A percentile compares a stretch with the other conserved stretches of the same genome.
Evolutionary conservation across 768 basidiomycete species (phyloP).

Genomic region (Cystofilobasidium macerans): DNA sequence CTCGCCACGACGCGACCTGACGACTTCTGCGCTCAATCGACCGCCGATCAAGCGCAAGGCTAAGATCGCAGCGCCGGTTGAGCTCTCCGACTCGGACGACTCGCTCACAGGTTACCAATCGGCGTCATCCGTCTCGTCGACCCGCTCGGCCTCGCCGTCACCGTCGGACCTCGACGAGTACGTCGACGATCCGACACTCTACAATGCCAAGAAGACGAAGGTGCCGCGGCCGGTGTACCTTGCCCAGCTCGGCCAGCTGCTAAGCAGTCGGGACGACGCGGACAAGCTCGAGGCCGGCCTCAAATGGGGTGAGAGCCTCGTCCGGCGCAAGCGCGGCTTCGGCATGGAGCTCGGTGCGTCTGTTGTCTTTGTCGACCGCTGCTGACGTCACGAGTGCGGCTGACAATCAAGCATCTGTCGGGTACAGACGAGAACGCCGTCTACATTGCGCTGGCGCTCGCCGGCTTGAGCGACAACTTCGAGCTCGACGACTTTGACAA

Average conservation of each 20-base stretch:
- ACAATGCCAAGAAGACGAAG: slow-evolving; percentile 47
- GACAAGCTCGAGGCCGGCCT: slow-evolving; percentile 72
- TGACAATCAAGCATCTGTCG: too few relatives aligned
- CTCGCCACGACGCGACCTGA: too few relatives aligned
- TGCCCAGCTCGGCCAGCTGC: slow-evolving; percentile 63
- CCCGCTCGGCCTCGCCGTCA: slow-evolving; percentile 68
- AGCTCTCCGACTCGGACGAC: slow-evolving; percentile 67
- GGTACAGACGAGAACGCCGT: slow-evolving; percentile 81
- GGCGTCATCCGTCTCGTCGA: slow-evolving; percentile 44
- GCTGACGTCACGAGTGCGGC: too few relatives aligned
- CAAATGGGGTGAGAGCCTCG: slow-evolving; percentile 64
- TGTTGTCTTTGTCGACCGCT: background rate
- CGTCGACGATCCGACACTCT: slow-evolving; percentile 72
- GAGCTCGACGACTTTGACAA: slow-evolving; percentile 68
- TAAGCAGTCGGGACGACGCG: slow-evolving; percentile 56
- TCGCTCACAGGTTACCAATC: slow-evolving; percentile 68
- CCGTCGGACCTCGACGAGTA: slow-evolving; percentile 70
- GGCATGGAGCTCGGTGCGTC: slow-evolving; percentile 77
- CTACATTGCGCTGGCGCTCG: slow-evolving; percentile 60
- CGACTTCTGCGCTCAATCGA: background rate
- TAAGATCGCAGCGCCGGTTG: slow-evolving; percentile 36
- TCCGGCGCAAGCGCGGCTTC: slow-evolving; percentile 69
- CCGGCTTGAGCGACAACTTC: slow-evolving; percentile 70
- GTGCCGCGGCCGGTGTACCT: slow-evolving; percentile 79
- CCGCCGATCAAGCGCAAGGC: background rate